Evolutionary conservation across 495 filamentous ascomycete genomes (phyloP), one percentile per base, ranked within the genome.

Genomic region (Astrocystis sublimbata): DNA sequence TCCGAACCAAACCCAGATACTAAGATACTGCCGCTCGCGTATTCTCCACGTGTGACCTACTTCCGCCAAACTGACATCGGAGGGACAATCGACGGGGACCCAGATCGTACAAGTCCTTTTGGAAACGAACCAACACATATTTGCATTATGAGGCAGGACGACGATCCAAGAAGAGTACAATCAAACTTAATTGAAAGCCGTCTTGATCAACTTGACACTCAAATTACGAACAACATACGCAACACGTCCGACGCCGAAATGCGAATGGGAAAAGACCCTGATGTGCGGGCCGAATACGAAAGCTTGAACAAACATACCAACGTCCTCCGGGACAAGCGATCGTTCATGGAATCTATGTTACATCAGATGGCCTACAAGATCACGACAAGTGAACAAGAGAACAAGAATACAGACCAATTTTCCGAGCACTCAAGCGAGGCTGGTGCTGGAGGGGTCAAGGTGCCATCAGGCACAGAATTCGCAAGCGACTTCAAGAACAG

Each of bases 401-500:
- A 61, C 6, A 45, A 61, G 19, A 41, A 60, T 12, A 47, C 60
- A 3, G 68, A 61, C 33, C 55, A 61, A 13, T 49, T 53, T 13
- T 68, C 74, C 10, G 63, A 70, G 42, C 58, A 58, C 28, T 51
- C 66, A 36, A 65, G 68, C 33, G 74, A 76, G 40, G 64, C 69
- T 42, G 65, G 77, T 66, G 71, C 66, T n/a, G 76, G 68, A 21
- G 72, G 68, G 17, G 68, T 81, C 56, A 77, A 81, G 45, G 72
- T 76, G 8, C 75, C 78, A n/a, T 79, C 82, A 1, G 73, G 80
- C 7, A 83, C 86, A 19, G 90, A 93, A 55, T 89, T 90, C 67
- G 84, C 85, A 6, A 96, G 87, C 72, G 92, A 97, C 73, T 98
- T 97, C 83, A 96, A 96, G 74, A 98, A 98, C 68, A 89, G 96